Evolutionary conservation across 352 stramenopile genomes (phyloP), one percentile per base, ranked within the genome.

Genomic region (Globisporangium emineosum): DNA sequence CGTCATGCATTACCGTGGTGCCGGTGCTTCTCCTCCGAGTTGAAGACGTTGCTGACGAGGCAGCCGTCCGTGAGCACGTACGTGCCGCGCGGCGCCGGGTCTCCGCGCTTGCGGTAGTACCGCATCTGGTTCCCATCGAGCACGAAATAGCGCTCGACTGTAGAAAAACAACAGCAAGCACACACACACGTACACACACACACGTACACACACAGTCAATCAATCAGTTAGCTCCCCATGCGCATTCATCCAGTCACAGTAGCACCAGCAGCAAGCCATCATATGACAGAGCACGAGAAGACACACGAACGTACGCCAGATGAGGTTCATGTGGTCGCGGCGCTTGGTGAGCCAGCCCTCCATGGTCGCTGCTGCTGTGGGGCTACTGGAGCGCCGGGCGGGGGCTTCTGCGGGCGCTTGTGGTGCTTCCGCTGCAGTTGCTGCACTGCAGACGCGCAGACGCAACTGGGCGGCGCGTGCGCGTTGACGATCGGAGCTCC

Each of bases 281-380:
- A 32, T 32, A 6, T 5, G 5, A 5, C 29, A 32, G 29, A 32
- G n/a, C n/a, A 32, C 29, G 29, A 32, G 29, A 7, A 15, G 12
- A 55, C 5, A 56, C 21, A 19, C 10, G 17, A 15, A 40, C 82
- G 70, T 85, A 95, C 87, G 71, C 87, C 87, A 95, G 70, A 95
- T 95, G 68, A 95, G 80, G 72, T 95, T 95, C 87, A 95, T 95
- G 77, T 95, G 87, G 69, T 95, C 87, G 40, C 87, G 83, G 52
- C 87, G 85, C 78, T 94, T 93, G 42, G 87, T 94, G 63, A 95
- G 79, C 87, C 87, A 95, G 69, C 87, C 87, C 65, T 95, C 85
- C 87, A 95, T 95, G 52, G 57, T 78, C 42, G 27, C 37, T 45
- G 51, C 40, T 27, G 50, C 37, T 57, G 19, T 47, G 5, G 13